Conservation (phyloP, 2,329 filamentous ascomycete species). For the Penicillium sp. region DNA sequence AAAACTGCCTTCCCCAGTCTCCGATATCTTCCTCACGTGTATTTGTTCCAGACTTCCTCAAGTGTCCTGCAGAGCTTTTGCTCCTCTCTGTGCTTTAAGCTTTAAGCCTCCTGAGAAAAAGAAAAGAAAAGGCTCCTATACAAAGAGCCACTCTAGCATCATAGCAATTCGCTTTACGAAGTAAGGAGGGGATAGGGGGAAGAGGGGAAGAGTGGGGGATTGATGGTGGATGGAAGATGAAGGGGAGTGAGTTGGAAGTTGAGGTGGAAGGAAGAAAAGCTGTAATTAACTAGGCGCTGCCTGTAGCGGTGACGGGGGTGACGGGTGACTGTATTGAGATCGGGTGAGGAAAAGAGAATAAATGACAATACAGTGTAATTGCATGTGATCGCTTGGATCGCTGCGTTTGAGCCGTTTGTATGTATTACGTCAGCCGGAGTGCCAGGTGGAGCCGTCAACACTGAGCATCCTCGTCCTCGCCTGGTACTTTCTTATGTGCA, state of each 20-base stretch:
- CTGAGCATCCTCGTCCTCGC: conserved; percentile 1
- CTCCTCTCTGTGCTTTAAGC: conserved; percentile 14
- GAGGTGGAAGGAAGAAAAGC: conserved; percentile 23
- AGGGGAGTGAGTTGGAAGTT: conserved; percentile 16
- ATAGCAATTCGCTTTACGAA: conserved; percentile 41
- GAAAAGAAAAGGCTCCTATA: conserved; percentile 31
- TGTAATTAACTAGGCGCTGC: conserved; percentile 7
- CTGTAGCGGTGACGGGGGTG: not conserved
- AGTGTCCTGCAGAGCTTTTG: conserved; percentile 12
- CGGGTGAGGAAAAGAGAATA: not conserved
- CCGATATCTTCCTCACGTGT: conserved; percentile 7
- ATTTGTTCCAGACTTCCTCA: conserved; percentile 15
- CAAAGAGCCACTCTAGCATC: conserved; percentile 35
- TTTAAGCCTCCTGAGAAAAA: conserved; percentile 23
- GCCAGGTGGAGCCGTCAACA: conserved; percentile 30
- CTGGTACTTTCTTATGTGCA: not conserved
- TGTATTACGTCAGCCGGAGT: conserved; percentile 27
- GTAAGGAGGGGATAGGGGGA: conserved; percentile 18
- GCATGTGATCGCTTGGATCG: conserved; percentile 19
- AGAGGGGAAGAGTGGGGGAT: conserved; percentile 9
- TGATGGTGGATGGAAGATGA: conserved; percentile 17
- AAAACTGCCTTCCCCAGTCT: not conserved
- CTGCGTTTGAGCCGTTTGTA: conserved; percentile 22
- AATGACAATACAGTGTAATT: conserved; percentile 10
- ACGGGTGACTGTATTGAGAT: conserved; percentile 1